phyloP scores from a whole-genome alignment of 2,329 filamentous ascomycete species.

The Rhinocladiella similis region DNA sequence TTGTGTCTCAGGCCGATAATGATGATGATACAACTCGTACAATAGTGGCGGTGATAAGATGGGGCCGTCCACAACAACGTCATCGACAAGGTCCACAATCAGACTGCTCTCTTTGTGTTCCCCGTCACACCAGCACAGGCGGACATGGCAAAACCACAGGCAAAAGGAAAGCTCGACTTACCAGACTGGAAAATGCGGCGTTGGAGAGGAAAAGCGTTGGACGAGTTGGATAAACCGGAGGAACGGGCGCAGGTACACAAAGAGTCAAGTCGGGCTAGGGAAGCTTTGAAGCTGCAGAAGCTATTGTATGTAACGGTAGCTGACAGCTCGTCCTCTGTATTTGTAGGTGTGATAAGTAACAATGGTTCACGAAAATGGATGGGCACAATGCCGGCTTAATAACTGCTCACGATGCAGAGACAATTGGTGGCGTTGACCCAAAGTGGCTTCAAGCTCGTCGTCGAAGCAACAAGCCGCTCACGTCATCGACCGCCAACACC shows the following conservation, averaged over 20 bases:
- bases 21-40: no score
- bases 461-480: conserved; percentile 23
- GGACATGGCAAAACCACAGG: not conserved
- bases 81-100: conserved; percentile 3
- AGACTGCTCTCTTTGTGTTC: no score
- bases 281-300: not conserved
- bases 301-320: not conserved
- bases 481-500: conserved; percentile 7
- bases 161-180: not conserved
- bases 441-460: conserved; percentile 9
- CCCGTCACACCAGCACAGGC: no score
- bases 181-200: not conserved
- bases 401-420: conserved; percentile 1
- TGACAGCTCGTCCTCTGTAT: no score
- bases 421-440: not conserved
- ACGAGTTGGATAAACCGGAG: not conserved
- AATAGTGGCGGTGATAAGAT: not conserved
- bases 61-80: conserved; percentile 5
- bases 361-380: not conserved
- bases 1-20: no score
- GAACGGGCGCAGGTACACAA: not conserved
- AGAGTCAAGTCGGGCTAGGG: not conserved
- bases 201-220: not conserved
- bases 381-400: conserved; percentile 1
- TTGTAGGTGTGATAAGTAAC: not conserved